phyloP scores from a whole-genome alignment of 2,329 filamentous ascomycete species.

The Claviceps cyperi region DNA sequence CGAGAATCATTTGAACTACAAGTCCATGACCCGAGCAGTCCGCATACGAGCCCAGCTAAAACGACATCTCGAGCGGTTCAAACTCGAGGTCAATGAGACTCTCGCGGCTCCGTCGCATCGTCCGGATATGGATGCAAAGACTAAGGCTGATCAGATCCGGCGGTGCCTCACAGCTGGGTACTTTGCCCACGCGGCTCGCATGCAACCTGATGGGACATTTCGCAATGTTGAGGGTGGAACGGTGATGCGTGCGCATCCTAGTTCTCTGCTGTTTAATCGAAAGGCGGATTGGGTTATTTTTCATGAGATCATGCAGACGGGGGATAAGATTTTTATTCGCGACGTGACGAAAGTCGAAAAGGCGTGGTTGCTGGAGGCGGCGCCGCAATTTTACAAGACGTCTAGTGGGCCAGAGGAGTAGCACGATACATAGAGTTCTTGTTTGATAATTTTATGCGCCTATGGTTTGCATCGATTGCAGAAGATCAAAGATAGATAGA shows the following conservation, averaged over 20 bases:
- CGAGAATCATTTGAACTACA: constrained; percentile 77
- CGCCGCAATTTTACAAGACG: constrained; percentile 65
- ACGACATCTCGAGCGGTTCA: constrained; percentile 76
- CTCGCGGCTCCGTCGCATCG: constrained; percentile 21
- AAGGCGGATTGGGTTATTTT: constrained; percentile 97
- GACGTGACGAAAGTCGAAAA: constrained; percentile 92
- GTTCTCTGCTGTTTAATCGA: constrained; percentile 85
- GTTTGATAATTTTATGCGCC: not conserved
- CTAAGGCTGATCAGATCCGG: constrained; percentile 57
- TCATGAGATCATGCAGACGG: constrained; percentile 81
- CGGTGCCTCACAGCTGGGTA: constrained; percentile 80
- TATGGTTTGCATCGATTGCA: too few relatives aligned
- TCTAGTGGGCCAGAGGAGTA: constrained; percentile 17
- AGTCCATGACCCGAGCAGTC: constrained; percentile 65
- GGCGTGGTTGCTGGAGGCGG: constrained; percentile 82
- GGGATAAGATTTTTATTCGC: constrained; percentile 75
- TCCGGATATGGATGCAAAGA: constrained; percentile 15
- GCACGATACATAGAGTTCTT: not conserved
- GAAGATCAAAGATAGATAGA: too few relatives aligned
- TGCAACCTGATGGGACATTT: constrained; percentile 88
- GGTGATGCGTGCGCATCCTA: constrained; percentile 76
- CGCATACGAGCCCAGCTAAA: constrained; percentile 78
- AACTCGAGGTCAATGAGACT: constrained; percentile 53
- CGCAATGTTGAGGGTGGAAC: constrained; percentile 69
- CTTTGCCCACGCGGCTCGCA: constrained; percentile 84